phyloP scores from a whole-genome alignment of 179 eudicot species.

The Silene coronaria region DNA sequence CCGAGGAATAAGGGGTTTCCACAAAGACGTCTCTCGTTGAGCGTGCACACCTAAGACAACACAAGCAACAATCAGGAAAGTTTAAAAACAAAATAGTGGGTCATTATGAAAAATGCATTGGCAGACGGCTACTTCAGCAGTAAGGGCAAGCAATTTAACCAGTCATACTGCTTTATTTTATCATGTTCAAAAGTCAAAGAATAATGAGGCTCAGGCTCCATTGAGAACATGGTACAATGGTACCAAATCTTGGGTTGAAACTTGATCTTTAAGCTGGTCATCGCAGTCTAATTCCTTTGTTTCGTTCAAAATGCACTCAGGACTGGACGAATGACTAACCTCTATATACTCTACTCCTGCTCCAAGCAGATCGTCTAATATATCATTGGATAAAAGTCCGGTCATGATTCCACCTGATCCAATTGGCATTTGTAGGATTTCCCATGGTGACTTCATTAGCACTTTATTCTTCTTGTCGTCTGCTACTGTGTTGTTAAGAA shows the following conservation, averaged over 20 bases:
- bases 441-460: slow-evolving; percentile 92
- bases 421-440: slow-evolving; percentile 64
- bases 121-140: too few relatives aligned
- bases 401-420: slow-evolving; percentile 73
- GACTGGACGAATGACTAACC: slow-evolving; percentile 36
- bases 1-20: slow-evolving; percentile 49
- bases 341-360: slow-evolving; percentile 72
- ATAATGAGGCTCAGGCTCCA: neutral
- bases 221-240: too few relatives aligned
- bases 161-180: too few relatives aligned
- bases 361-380: slow-evolving; percentile 47
- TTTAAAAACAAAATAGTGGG: too few relatives aligned
- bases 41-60: slow-evolving; percentile 44
- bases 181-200: too few relatives aligned
- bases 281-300: neutral
- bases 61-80: neutral
- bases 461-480: slow-evolving; percentile 56
- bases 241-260: too few relatives aligned
- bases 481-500: slow-evolving; percentile 46
- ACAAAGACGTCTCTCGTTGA: slow-evolving; percentile 22
- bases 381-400: slow-evolving; percentile 47
- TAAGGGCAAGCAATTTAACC: too few relatives aligned
- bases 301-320: neutral
- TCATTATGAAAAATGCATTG: too few relatives aligned
- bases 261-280: too few relatives aligned